phyloP scores from a whole-genome alignment of 2,329 filamentous ascomycete genomes.

The Fusarium nematophilum region DNA sequence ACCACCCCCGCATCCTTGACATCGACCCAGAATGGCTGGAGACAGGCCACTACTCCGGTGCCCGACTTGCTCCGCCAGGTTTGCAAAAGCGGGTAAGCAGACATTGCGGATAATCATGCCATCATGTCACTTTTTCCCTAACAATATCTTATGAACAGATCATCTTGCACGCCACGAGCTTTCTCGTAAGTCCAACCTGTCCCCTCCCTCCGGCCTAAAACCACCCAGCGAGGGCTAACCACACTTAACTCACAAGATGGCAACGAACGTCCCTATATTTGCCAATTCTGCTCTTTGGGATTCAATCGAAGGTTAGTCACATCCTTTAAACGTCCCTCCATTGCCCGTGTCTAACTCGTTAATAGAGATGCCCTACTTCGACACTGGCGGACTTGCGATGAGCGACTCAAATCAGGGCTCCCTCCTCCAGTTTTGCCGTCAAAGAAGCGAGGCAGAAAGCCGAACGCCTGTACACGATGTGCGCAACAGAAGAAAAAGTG shows the following conservation, averaged over 20 bases:
- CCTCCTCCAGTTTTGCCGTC: background rate
- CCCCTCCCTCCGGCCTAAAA: background rate
- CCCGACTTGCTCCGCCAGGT: background rate
- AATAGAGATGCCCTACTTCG: slow-evolving; percentile 20
- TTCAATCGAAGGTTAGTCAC: slow-evolving; percentile 18
- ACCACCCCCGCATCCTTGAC: background rate
- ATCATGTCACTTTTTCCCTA: no score
- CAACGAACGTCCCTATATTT: background rate
- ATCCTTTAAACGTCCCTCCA: background rate
- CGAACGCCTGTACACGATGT: background rate
- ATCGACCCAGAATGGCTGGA: background rate
- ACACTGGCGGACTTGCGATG: background rate
- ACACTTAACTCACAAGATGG: background rate
- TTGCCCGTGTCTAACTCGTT: background rate
- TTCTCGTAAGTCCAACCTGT: background rate
- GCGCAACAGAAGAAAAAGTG: background rate
- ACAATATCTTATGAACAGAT: background rate
- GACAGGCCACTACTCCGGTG: background rate
- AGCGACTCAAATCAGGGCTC: background rate
- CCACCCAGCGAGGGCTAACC: background rate
- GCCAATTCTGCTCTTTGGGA: background rate
- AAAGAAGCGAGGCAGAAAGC: slow-evolving; percentile 1
- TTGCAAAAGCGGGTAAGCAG: background rate
- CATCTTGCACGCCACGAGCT: background rate
- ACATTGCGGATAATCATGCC: background rate